phyloP scores from a whole-genome alignment of 78 protist species.

The Guillardia theta region DNA sequence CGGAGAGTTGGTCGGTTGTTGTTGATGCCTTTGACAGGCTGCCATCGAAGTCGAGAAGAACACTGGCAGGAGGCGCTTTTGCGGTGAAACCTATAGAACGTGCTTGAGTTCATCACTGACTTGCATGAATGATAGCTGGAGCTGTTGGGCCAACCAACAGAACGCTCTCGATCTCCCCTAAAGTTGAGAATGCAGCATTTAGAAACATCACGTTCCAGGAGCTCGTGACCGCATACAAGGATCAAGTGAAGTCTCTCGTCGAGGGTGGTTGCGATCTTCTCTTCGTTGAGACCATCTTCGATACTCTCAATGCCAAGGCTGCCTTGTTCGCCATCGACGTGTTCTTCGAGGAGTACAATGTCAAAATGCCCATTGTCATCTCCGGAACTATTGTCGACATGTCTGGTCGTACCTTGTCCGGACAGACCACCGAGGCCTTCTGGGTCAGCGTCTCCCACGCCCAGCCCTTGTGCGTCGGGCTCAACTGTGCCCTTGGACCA shows the following conservation, averaged over 20 bases:
- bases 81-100: too few species aligned
- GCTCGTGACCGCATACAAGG: conserved; percentile 62
- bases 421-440: conserved; percentile 93
- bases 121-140: too few species aligned
- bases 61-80: conserved; percentile 69
- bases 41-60: neutral
- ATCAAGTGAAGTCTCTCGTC: conserved; percentile 73
- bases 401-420: conserved; percentile 94
- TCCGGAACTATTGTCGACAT: conserved; percentile 95
- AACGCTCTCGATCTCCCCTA: conserved; percentile 92
- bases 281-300: conserved; percentile 98
- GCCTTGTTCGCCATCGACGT: conserved; percentile 89
- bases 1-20: too few species aligned
- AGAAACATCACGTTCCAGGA: conserved; percentile 87
- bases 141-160: conserved; percentile 97
- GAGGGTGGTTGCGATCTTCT: conserved; percentile 96
- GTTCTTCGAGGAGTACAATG: conserved; percentile 65
- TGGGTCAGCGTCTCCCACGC: conserved; percentile 65
- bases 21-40: too few species aligned
- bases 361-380: conserved; percentile 58
- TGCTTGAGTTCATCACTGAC: too few species aligned
- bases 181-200: conserved; percentile 88
- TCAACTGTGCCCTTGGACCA: conserved; percentile 98
- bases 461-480: conserved; percentile 77
- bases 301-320: conserved; percentile 96